Conservation (phyloP, 305 asterid species). For the Plantago rigida region DNA sequence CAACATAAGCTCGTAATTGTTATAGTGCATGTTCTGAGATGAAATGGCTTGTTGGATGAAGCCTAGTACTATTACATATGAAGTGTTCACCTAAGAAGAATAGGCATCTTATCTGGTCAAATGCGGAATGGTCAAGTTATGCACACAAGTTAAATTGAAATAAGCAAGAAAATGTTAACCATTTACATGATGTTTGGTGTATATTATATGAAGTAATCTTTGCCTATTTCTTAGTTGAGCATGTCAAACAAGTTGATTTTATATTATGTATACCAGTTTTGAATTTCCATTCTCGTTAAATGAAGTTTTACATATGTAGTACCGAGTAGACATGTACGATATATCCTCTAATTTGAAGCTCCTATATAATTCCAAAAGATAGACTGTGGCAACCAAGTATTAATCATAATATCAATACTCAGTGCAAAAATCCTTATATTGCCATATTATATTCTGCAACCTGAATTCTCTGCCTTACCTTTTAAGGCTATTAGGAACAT, state of each 20-base stretch:
- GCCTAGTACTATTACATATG: too few species aligned
- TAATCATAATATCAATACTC: neutral
- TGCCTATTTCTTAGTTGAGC: neutral
- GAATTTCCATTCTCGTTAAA: too few species aligned
- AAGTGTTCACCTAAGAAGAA: too few species aligned
- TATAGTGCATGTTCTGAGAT: neutral
- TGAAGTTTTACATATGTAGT: neutral
- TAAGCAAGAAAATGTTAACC: constrained; percentile 1
- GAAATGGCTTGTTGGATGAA: too few species aligned
- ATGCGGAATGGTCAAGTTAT: neutral
- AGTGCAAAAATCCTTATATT: neutral
- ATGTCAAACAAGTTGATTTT: neutral
- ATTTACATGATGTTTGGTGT: neutral
- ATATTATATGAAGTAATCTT: constrained; percentile 1
- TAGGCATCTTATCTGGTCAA: too few species aligned
- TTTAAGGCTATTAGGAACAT: too few species aligned
- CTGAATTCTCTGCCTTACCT: too few species aligned
- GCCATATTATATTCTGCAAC: too few species aligned
- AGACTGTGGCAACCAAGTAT: neutral
- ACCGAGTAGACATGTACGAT: too few species aligned
- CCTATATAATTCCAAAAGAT: neutral
- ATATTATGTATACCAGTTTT: neutral
- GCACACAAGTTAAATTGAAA: constrained; percentile 3
- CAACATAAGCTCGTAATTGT: neutral
- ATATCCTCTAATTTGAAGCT: neutral